These are phyloP conservation scores for Marasmius fiardii DNA, from an alignment of 1,284 basidiomycete genomes.

Conservation along the genomic window DNA sequence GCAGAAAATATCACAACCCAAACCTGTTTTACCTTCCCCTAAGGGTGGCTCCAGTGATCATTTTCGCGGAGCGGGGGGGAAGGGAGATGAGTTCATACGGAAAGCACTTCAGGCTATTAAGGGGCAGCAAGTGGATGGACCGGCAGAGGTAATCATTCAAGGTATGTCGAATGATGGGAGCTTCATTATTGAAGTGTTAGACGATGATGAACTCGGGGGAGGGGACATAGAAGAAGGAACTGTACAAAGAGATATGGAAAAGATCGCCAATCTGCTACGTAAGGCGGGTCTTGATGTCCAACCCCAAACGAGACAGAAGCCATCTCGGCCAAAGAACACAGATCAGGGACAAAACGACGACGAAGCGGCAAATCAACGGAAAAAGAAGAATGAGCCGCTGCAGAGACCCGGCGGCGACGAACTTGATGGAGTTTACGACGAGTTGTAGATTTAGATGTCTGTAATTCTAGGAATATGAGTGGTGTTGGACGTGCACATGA, in stretches of 20 bases:
- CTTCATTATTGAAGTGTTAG: conserved; percentile 13
- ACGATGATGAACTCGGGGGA: conserved; percentile 18
- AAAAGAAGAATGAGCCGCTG: not conserved
- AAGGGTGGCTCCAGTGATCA: not conserved
- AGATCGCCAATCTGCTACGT: conserved; percentile 6
- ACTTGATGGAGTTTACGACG: conserved; percentile 5
- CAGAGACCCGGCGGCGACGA: conserved; percentile 31
- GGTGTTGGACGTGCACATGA: not conserved
- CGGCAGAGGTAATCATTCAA: conserved; percentile 8
- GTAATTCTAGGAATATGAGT: not conserved
- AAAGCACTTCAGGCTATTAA: conserved; percentile 43
- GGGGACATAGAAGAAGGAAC: conserved; percentile 23
- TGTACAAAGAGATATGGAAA: conserved; percentile 3
- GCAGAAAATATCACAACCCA: conserved; percentile 42
- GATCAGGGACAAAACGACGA: conserved; percentile 17
- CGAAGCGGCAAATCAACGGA: conserved; percentile 23
- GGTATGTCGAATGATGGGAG: conserved; percentile 11
- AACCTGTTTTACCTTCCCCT: conserved; percentile 43
- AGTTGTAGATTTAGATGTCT: conserved; percentile 6
- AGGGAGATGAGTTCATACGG: conserved; percentile 30
- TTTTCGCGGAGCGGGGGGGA: conserved; percentile 24
- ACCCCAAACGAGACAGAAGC: not conserved
- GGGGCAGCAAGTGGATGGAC: conserved; percentile 13
- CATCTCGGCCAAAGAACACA: conserved; percentile 12
- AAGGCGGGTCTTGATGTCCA: conserved; percentile 16